Evolutionary conservation across 805 yeast species (phyloP), one percentile per base, ranked within the genome.

Genomic region (Teunomyces panamensis): DNA sequence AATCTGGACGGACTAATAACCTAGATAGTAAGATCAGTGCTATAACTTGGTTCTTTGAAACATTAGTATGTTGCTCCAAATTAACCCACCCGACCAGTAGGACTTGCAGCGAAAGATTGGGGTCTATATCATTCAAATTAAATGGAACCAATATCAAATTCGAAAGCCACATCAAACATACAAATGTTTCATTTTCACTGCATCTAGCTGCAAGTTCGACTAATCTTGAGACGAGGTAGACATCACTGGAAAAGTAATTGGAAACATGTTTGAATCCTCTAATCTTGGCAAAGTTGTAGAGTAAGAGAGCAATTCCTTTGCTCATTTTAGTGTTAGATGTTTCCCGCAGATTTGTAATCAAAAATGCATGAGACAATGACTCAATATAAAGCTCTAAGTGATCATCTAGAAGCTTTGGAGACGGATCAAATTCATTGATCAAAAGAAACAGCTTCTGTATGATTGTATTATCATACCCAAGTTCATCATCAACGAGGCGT

Each of bases 61-160:
- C 75, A 11, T 66, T 65, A 5, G 62, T 49, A 42, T 63, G 64
- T 4, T 56, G 59, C 3, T 53, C 44, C 36, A 79, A 62, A 45
- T 62, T 65, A 1, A 39, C 35, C 3, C 60, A 43, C 0, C 77
- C 73, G 6, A 75, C 50, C 0, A 54, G 49, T 39, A 70, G 75
- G 1, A 84, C 55, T 2, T 60, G 45, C 1, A 56, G 52, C 4
- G 77, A 56, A 5, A 78, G 61, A 0, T 63, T 47, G 0, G 58
- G 48, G 2, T 60, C 51, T 11, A 84, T 63, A 0, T 65, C 52
- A 1, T 62, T 64, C 24, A 91, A 67, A 1, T 79, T 75, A 58
- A 91, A 90, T 0, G 98, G 97, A 0, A 84, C 80, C n/a, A 87
- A 67, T 0, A 83, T 76, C 17, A 90, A 66, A 8, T 84, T 80